Base-by-base conservation (phyloP, 1,139 yeast genomes). In the Taphrina pruni region DNA sequence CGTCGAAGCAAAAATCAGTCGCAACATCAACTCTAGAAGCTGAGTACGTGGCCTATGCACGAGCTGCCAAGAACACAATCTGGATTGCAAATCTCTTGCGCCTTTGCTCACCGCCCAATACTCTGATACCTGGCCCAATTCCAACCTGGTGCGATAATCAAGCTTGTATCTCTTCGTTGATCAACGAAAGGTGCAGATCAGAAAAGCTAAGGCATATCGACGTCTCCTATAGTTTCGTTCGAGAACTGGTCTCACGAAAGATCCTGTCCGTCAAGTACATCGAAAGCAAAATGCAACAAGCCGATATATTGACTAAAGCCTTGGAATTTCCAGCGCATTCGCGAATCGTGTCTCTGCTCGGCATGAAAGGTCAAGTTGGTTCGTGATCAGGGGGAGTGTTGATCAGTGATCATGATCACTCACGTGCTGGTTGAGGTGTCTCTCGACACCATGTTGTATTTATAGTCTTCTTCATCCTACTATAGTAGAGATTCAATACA, bases 321-420 rank as follows among this genome's bases (percentile, higher is more conserved):
- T 12, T 39, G 14, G 43, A 39, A 5, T 39, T 12, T 11, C 43
- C 43, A 5, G 43, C 43, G 2, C 6, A 39, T 5, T 39, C 11
- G 11, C 43, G 43, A 39, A 9, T 39, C 14, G 43, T 39, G 14
- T 11, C 43, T 9, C 43, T 39, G 11, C 43, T 39, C 11, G 43
- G 43, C 11, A 39, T 39, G 43, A n/a, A 46, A 17, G 51, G 20
- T 8, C 51, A 46, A 8, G 26, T 43, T 46, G 51, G 11, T 17
- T 46, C 20, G 51, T 46, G 51, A 46, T 46, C 51, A 46, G 46
- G 46, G 17, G 46, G 46, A n/a, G 46, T 43, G 46, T 43, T 43
- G 46, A n/a, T 14, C n/a, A 43, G 17, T 43, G 46, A 43, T 43
- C 46, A 26, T 26, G 26, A 26, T 26, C 26, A 26, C 26, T 26